These are phyloP conservation scores for Abortiporus biennis DNA, from an alignment of 1,284 basidiomycete species.

Conservation along the genomic window DNA sequence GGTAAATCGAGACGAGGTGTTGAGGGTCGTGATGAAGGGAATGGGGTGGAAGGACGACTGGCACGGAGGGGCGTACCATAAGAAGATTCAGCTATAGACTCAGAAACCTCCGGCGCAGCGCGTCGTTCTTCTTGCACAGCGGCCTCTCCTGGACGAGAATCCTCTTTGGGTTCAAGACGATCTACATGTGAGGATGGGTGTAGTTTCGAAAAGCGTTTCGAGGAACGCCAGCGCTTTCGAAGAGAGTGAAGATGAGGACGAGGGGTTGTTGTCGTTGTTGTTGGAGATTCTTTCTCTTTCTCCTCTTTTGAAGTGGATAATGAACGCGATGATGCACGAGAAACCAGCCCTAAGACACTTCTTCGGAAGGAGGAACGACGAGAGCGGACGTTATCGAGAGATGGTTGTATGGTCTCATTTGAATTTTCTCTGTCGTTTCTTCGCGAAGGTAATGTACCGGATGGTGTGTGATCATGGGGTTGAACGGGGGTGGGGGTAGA, in stretches of 20 bases:
- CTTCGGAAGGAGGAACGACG: conserved; percentile 15
- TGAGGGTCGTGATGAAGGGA: conserved; percentile 6
- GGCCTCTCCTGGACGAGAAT: background rate
- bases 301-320: conserved; percentile 6
- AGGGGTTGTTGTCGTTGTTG: conserved; percentile 3
- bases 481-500: conserved; percentile 1
- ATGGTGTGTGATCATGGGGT: too few relatives aligned
- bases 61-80: background rate
- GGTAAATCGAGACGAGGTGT: conserved; percentile 4
- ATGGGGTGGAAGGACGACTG: conserved; percentile 7
- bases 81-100: background rate
- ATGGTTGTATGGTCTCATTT: background rate
- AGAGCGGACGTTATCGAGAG: background rate
- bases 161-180: conserved; percentile 3
- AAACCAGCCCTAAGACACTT: conserved; percentile 17
- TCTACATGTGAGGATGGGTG: conserved; percentile 10
- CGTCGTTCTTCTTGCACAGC: background rate
- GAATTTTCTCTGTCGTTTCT: background rate
- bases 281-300: background rate
- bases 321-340: conserved; percentile 13
- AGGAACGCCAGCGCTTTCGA: conserved; percentile 36
- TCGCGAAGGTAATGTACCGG: background rate
- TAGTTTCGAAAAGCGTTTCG: conserved; percentile 27
- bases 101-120: background rate
- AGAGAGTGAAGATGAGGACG: conserved; percentile 10